Conservation (phyloP, 805 yeast genomes). For the Metschnikowia aberdeeniae region DNA sequence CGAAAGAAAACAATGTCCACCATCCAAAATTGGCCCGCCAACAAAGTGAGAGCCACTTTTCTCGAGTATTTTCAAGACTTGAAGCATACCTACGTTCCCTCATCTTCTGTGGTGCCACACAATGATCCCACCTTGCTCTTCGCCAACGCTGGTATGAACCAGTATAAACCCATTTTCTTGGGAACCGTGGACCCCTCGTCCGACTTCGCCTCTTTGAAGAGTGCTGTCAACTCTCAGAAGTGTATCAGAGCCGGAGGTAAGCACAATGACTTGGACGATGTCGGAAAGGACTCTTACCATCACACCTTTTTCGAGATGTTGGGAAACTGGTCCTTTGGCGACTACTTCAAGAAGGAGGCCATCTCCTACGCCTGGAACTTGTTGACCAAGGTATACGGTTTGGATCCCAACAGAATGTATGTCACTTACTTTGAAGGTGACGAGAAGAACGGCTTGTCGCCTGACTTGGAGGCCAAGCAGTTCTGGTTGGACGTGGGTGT, state of each 20-base stretch:
- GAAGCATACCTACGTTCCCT: conserved; percentile 79
- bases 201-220: conserved; percentile 74
- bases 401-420: conserved; percentile 74
- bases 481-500: conserved; percentile 88
- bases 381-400: conserved; percentile 78
- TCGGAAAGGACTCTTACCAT: conserved; percentile 95
- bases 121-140: conserved; percentile 96
- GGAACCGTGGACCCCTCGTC: conserved; percentile 97
- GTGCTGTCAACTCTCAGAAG: conserved; percentile 95
- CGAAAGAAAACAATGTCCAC: conserved; percentile 16
- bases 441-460: conserved; percentile 70
- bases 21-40: conserved; percentile 36
- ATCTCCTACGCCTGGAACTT: conserved; percentile 87
- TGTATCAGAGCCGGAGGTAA: conserved; percentile 99
- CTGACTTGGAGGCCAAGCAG: conserved; percentile 90
- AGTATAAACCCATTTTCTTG: conserved; percentile 93
- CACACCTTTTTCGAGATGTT: conserved; percentile 99
- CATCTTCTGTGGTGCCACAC: conserved; percentile 93
- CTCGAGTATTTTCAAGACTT: conserved; percentile 69
- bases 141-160: conserved; percentile 99
- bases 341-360: conserved; percentile 95
- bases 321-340: conserved; percentile 99
- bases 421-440: conserved; percentile 98
- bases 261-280: conserved; percentile 97
- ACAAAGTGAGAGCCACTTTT: conserved; percentile 76